Evolutionary conservation across 805 yeast species (phyloP), one percentile per base, ranked within the genome.

Genomic region (Saturnispora kantuleensis): DNA sequence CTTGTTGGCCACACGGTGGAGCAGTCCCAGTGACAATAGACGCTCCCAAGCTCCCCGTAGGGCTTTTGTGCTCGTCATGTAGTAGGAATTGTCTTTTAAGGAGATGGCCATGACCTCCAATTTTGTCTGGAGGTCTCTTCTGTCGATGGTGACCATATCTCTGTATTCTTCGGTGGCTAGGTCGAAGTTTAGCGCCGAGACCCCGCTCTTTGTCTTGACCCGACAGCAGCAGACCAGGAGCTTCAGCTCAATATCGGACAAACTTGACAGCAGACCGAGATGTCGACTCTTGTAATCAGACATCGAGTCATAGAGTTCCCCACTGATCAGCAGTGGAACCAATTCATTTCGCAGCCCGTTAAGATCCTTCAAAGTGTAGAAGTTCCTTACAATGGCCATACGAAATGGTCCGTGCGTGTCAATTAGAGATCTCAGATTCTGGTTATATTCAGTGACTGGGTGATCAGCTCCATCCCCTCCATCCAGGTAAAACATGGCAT

Each of bases 191-290:
- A 85, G 72, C n/a, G 70, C 68, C 11, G 69, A 77, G 18, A 76
- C 61, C 16, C 74, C 79, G 28, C 70, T 69, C 52, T 79, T 83
- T 41, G 75, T 68, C 18, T 77, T 68, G 42, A 81, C 79, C 38
- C 97, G 68, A 0, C 94, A 85, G 0, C 89, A 81, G 36, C 87
- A 77, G 5, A 89, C 77, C 11, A 86, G 63, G 35, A 90, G 56
- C 13, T 83, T 73, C 39, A 82, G 58, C 55, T 90, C 97, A 29
- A 85, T 57, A 47, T 81, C 82, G 3, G 95, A 80, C 32, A 88
- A 60, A 0, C 74, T 65, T 28, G 60, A 50, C 1, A 66, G 48
- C 10, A 56, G 15, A 7, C 45, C 49, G 8, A 52, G 44, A 31
- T 51, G 56, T 32, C 44, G 44, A 35, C 50, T 53, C 10, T 38